These are phyloP conservation scores for Huiozyma naganishii DNA, from an alignment of 805 yeast genomes.

Conservation along the genomic window DNA sequence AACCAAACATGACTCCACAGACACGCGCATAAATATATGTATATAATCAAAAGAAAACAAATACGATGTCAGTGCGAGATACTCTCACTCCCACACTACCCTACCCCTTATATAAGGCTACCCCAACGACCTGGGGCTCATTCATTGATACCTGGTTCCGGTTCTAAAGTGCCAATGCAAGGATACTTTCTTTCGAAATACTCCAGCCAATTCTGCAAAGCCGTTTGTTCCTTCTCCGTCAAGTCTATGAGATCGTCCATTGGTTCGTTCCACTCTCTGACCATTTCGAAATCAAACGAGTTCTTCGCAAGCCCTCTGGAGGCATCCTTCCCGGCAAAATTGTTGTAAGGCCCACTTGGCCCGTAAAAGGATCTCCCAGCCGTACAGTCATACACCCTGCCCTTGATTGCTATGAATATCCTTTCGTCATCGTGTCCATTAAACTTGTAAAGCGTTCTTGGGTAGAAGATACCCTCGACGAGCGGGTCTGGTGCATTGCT, in stretches of 20 bases:
- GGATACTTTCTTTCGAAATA: constrained; percentile 78
- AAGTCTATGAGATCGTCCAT: constrained; percentile 64
- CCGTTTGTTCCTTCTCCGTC: constrained; percentile 44
- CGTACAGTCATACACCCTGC: constrained; percentile 76
- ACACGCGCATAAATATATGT: no score
- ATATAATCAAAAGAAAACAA: no score
- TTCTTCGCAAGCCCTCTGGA: constrained; percentile 84
- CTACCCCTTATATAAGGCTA: no score
- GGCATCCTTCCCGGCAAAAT: constrained; percentile 94
- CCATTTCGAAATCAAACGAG: constrained; percentile 60
- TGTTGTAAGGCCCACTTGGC: constrained; percentile 89
- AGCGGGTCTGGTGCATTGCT: constrained; percentile 26
- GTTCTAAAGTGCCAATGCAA: constrained; percentile 59
- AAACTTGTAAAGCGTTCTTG: constrained; percentile 56
- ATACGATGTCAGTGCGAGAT: no score
- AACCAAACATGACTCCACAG: no score
- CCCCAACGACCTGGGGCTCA: neutral
- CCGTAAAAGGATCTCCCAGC: constrained; percentile 81
- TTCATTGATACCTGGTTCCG: constrained; percentile 28
- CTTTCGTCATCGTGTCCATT: constrained; percentile 74
- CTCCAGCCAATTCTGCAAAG: constrained; percentile 76
- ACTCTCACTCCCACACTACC: no score
- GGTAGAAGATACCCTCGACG: constrained; percentile 51
- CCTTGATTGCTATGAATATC: constrained; percentile 79
- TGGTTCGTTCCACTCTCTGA: constrained; percentile 65